These are phyloP conservation scores for Phytophthora ohioensis DNA, from an alignment of 352 stramenopile genomes.

Conservation along the genomic window DNA sequence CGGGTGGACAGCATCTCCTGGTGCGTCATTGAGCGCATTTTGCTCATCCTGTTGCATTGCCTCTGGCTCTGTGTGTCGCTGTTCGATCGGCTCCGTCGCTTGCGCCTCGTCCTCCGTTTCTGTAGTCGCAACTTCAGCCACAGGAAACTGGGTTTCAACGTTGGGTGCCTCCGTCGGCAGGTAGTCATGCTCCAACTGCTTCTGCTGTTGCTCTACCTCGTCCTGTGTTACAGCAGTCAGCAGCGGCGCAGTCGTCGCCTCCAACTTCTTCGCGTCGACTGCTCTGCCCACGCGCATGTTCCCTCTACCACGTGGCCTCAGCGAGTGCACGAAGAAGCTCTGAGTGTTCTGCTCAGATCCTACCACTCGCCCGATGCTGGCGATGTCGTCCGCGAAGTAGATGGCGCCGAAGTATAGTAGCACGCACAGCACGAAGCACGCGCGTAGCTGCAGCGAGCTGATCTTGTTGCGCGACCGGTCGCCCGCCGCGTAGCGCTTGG, in stretches of 20 bases:
- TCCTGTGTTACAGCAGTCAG: not conserved
- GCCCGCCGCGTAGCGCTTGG: conserved; percentile 28
- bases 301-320: conserved; percentile 25
- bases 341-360: conserved; percentile 39
- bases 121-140: conserved; percentile 21
- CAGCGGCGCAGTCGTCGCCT: not conserved
- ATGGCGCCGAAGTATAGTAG: conserved; percentile 58
- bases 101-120: conserved; percentile 18
- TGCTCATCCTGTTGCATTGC: not conserved
- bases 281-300: conserved; percentile 33
- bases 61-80: conserved; percentile 4
- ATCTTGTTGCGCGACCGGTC: conserved; percentile 49
- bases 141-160: conserved; percentile 3
- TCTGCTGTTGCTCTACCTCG: not conserved
- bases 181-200: not conserved
- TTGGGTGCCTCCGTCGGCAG: not conserved
- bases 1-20: conserved; percentile 20
- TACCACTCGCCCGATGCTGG: conserved; percentile 38
- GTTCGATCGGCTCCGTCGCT: conserved; percentile 11
- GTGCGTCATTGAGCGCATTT: not conserved
- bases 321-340: conserved; percentile 48
- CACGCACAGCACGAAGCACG: conserved; percentile 64
- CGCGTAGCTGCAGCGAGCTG: conserved; percentile 55
- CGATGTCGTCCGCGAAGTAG: conserved; percentile 65
- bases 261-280: conserved; percentile 35